Evolutionary conservation across 2,329 filamentous ascomycete genomes (phyloP), one percentile per base, ranked within the genome.

Genomic region (Ascochyta viciae-villosae): DNA sequence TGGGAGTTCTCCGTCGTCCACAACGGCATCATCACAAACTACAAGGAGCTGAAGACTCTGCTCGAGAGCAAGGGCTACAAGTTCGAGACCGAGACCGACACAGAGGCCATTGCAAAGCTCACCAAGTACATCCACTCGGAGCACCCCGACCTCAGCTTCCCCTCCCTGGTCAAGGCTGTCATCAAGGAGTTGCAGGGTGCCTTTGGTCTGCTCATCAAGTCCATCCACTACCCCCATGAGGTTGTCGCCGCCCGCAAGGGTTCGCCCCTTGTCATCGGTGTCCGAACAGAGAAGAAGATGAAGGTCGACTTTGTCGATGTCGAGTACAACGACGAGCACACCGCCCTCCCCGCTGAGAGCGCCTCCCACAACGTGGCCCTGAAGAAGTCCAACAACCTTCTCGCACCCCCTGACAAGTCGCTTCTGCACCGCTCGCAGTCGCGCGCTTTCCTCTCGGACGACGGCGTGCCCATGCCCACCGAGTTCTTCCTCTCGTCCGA

Each of bases 1-100:
- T 99, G 94, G 92, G 90, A 99, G 81, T 99, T 99, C 79, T 86
- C 91, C 65, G 89, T 99, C 71, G 95, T 98, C 60, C 95, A 99
- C 89, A 99, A 99, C 81, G 95, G 95, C 76, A 99, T 99, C 85
- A 99, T 99, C 81, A 99, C 95, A 83, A 99, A 99, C 87, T 99
- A 99, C 87, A 99, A 99, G 86, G 95, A 99, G 82, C 83, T 99
- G 72, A 96, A 94, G 87, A 91, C 90, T 61, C 88, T 99, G 63
- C 86, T 99, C 68, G 86, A 89, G 81, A 85, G 85, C 84, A 99
- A 98, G 86, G 95, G 95, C 76, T 96, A 96, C 88, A 90, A 89
- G 75, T 99, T 99, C 77, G 95, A 99, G 88, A 99, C 95, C 48
- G 94, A 99, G 81, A 99, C 95, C 66, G 95, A 99, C 76, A 99